Evolutionary conservation across 2,329 filamentous ascomycete genomes (phyloP).

Genomic region (Trichophyton mentagrophytes): DNA sequence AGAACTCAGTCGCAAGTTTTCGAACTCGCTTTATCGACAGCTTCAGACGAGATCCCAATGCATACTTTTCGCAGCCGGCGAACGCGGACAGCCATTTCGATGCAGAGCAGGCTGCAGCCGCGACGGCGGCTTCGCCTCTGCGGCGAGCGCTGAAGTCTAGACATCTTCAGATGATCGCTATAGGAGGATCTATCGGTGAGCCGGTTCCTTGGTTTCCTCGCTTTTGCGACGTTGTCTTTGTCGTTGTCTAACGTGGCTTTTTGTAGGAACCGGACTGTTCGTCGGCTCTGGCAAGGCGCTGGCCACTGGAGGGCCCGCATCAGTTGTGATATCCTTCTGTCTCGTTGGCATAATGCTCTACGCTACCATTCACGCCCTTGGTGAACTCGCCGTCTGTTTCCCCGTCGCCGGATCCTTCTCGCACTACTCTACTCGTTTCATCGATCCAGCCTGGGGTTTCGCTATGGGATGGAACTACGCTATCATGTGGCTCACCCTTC

Average conservation of each 20-base stretch:
- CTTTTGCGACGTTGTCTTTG: background rate
- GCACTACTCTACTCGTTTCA: constrained; percentile 78
- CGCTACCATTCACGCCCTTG: constrained; percentile 80
- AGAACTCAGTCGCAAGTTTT: background rate
- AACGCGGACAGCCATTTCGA: constrained; percentile 15
- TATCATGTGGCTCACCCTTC: constrained; percentile 70
- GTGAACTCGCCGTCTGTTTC: constrained; percentile 81
- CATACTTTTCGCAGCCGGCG: constrained; percentile 14
- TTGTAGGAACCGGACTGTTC: constrained; percentile 61
- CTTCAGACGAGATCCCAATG: constrained; percentile 21
- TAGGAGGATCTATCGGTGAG: constrained; percentile 16
- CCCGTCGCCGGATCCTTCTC: constrained; percentile 88
- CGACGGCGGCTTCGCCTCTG: constrained; percentile 19
- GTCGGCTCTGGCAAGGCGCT: constrained; percentile 67
- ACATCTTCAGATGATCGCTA: constrained; percentile 16
- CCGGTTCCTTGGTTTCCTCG: background rate
- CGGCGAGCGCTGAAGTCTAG: constrained; percentile 19
- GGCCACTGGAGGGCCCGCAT: constrained; percentile 61
- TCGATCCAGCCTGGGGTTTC: constrained; percentile 90
- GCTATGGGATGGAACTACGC: constrained; percentile 95
- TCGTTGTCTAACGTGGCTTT: background rate
- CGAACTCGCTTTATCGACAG: constrained; percentile 17
- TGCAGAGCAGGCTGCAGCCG: constrained; percentile 18
- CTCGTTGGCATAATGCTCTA: constrained; percentile 81
- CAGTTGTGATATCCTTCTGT: constrained; percentile 61